A percentile compares a stretch with the other conserved stretches of the same genome.
Conservation (phyloP, 768 basidiomycete species). For the Tricholomella constricta region DNA sequence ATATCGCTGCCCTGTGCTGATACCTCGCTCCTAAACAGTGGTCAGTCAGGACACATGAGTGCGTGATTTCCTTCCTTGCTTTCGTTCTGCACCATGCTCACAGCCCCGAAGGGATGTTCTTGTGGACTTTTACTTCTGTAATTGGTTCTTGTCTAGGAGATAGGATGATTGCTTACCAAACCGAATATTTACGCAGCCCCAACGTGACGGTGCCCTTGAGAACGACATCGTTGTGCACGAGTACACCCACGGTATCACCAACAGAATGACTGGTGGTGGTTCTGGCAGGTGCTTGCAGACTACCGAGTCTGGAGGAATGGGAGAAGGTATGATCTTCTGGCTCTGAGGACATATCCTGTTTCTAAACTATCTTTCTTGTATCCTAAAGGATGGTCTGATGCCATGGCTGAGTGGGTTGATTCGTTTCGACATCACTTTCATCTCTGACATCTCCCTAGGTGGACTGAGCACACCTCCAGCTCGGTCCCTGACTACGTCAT, state of each 20-base stretch:
- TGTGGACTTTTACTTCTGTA: conserved; percentile 35
- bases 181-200: conserved; percentile 50
- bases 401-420: conserved; percentile 44
- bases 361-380: background rate
- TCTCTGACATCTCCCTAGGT: conserved; percentile 25
- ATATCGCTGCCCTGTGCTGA: background rate
- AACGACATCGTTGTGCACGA: conserved; percentile 60
- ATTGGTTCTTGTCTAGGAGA: conserved; percentile 39
- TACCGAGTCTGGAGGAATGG: conserved; percentile 67
- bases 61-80: background rate
- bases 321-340: conserved; percentile 52
- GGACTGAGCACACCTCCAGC: conserved; percentile 45
- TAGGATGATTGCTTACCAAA: conserved; percentile 38
- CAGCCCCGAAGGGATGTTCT: conserved; percentile 33
- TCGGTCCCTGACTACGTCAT: conserved; percentile 40
- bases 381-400: conserved; percentile 47
- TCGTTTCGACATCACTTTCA: background rate
- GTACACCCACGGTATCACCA: conserved; percentile 53
- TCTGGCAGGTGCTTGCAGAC: conserved; percentile 63
- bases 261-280: conserved; percentile 51
- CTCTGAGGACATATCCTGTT: too few species aligned
- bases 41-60: conserved; percentile 44
- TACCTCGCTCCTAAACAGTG: conserved; percentile 17
- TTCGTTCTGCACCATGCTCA: background rate
- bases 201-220: conserved; percentile 65